phyloP scores from a whole-genome alignment of 2,329 filamentous ascomycete species.

The Nemania sp. region DNA sequence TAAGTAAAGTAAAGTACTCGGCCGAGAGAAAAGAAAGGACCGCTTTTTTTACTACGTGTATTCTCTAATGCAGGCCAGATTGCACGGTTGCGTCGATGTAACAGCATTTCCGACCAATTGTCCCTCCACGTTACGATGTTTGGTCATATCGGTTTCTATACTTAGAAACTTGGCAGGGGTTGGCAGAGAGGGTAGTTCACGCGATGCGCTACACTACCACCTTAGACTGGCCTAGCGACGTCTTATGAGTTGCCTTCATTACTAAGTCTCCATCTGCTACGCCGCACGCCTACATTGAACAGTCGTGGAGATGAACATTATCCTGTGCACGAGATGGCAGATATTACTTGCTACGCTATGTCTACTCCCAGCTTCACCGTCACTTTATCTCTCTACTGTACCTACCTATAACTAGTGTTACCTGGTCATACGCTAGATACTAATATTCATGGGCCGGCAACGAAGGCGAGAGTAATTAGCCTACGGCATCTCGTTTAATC shows the following conservation, averaged over 20 bases:
- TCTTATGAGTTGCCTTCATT: background rate
- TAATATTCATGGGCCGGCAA: conserved; percentile 10
- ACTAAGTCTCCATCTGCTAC: conserved; percentile 19
- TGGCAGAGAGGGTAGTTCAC: background rate
- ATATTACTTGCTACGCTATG: background rate
- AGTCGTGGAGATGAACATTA: background rate
- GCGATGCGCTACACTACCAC: conserved; percentile 4
- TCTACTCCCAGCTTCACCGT: conserved; percentile 3
- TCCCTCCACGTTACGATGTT: conserved; percentile 14
- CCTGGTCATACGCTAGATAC: background rate
- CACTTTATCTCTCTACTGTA: background rate
- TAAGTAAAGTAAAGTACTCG: no score
- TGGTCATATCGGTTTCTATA: conserved; percentile 17
- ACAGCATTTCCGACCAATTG: conserved; percentile 10
- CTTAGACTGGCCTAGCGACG: background rate
- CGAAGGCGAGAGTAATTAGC: conserved; percentile 8
- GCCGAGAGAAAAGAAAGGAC: background rate
- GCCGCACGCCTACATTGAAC: conserved; percentile 19
- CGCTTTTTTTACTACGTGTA: conserved; percentile 3
- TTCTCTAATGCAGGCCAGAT: conserved; percentile 18
- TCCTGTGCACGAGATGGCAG: background rate
- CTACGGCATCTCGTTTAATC: conserved; percentile 6
- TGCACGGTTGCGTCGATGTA: conserved; percentile 20
- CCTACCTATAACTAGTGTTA: background rate
- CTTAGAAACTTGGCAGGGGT: conserved; percentile 23